Evolutionary conservation across 2,329 filamentous ascomycete genomes (phyloP), one percentile per base, ranked within the genome.

Genomic region (Fusarium sp.): DNA sequence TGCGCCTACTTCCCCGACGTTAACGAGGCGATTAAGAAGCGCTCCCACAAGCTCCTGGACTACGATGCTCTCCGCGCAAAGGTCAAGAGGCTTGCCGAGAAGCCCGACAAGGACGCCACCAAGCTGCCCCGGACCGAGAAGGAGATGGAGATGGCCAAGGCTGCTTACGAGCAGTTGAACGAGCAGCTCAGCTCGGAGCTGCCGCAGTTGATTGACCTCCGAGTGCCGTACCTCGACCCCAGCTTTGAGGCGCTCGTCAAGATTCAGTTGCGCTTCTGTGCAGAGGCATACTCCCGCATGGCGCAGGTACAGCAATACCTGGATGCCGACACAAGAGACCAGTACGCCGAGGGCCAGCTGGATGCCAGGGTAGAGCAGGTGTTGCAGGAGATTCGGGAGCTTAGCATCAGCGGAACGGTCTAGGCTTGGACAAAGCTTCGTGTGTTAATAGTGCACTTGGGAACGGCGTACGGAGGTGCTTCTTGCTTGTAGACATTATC

Each of bases 1-100:
- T 98, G 96, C 86, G 94, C 94, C 76, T 99, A 99, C 86, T 99
- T 99, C 84, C 96, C 96, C 37, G 96, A 99, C 83, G 95, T 99
- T 81, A 99, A 99, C 85, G 95, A 98, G 86, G 98, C 96, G 84
- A 98, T 99, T 85, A 99, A 98, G 87, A 99, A 99, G 87, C 94
- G 97, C 79, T 93, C 97, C 80, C 94, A 99, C 89, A 99, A 99
- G 85, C 93, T 98, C 66, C 93, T 98, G 77, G 97, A 99, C 85
- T 99, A 99, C 87, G 96, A 99, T 83, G 91, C 95, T 20, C 92
- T 98, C 84, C 94, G 96, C 72, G 94, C 95, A 75, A 97, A 96
- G 83, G 96, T 99, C 80, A 98, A 98, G 89, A 96, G 95, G 83
- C 91, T 99, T 42, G 94, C 94, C 62, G 97, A 99, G 84, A 98